A percentile compares a stretch with the other conserved stretches of the same genome.
These are phyloP conservation scores for Lippia alba DNA, from an alignment of 305 asterid genomes.

Conservation along the genomic window DNA sequence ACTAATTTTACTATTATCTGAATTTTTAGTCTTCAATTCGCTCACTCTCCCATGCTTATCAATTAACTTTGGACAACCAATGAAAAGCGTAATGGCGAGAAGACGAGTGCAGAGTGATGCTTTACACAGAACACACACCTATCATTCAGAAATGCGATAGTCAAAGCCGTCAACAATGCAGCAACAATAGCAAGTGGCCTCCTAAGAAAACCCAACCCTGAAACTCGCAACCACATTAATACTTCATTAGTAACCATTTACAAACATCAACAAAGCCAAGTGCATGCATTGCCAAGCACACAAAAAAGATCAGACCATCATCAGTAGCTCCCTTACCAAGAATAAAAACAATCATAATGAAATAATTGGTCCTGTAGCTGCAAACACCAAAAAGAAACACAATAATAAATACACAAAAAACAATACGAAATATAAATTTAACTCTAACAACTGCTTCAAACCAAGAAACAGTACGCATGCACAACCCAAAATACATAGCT, in stretches of 20 bases:
- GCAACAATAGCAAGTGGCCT: slow-evolving; percentile 91
- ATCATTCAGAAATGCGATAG: slow-evolving; percentile 80
- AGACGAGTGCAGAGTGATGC: not conserved
- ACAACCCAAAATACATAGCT: slow-evolving; percentile 18
- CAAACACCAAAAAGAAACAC: slow-evolving; percentile 38
- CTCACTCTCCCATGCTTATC: slow-evolving; percentile 3
- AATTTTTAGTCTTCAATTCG: not conserved
- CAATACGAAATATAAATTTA: not conserved
- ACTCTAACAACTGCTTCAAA: slow-evolving; percentile 2
- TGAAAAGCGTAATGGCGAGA: not conserved
- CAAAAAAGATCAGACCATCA: not conserved
- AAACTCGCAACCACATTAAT: slow-evolving; percentile 30
- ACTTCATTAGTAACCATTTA: slow-evolving; percentile 16
- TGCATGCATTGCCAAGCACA: not conserved
- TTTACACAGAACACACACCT: slow-evolving; percentile 51
- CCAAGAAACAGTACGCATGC: slow-evolving; percentile 1
- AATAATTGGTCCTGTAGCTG: slow-evolving; percentile 95
- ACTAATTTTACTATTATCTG: not conserved
- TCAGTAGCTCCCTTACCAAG: slow-evolving; percentile 63
- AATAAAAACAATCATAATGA: slow-evolving; percentile 74
- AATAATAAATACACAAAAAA: slow-evolving; percentile 13
- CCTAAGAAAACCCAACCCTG: slow-evolving; percentile 84
- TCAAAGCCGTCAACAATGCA: slow-evolving; percentile 73
- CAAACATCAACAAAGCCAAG: slow-evolving; percentile 11
- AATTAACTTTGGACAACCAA: not conserved